phyloP scores from a whole-genome alignment of 352 stramenopile genomes.

The Pythium pyrilobum region DNA sequence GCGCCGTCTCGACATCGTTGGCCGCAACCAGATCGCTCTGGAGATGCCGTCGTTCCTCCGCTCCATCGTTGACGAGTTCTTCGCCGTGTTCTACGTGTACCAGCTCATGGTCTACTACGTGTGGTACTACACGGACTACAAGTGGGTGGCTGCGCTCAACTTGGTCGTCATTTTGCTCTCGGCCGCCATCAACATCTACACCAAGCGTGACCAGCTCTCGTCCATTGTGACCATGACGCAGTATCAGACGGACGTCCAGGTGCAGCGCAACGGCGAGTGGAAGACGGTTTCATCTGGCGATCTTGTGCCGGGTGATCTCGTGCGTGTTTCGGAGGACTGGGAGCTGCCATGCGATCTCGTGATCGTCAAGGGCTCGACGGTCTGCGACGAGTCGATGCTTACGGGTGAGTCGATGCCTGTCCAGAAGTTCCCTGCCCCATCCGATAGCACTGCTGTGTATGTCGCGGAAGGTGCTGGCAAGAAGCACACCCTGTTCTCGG shows the following conservation, averaged over 20 bases:
- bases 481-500: slow-evolving; percentile 56
- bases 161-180: slow-evolving; percentile 23
- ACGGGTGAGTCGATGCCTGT: slow-evolving; percentile 50
- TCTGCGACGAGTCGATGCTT: slow-evolving; percentile 31
- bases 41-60: slow-evolving; percentile 22
- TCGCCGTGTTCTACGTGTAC: slow-evolving; percentile 30
- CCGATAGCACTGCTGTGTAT: slow-evolving; percentile 23
- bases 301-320: slow-evolving; percentile 28
- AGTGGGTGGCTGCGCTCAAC: slow-evolving; percentile 19
- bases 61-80: slow-evolving; percentile 27
- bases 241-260: slow-evolving; percentile 35
- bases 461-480: slow-evolving; percentile 27
- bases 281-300: slow-evolving; percentile 19
- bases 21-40: slow-evolving; percentile 23
- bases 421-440: slow-evolving; percentile 30
- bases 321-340: slow-evolving; percentile 22
- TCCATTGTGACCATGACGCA: slow-evolving; percentile 25
- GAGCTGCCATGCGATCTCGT: slow-evolving; percentile 29
- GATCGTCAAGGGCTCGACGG: slow-evolving; percentile 22
- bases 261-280: slow-evolving; percentile 23
- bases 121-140: slow-evolving; percentile 32
- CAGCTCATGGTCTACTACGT: slow-evolving; percentile 26
- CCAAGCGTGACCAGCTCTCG: slow-evolving; percentile 24
- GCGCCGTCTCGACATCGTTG: slow-evolving; percentile 20
- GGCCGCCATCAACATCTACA: slow-evolving; percentile 24